Percentiles rank a stretch among this genome's conserved stretches.
phyloP scores from a whole-genome alignment of 331 rosid species.

The Spiraea crenata region DNA sequence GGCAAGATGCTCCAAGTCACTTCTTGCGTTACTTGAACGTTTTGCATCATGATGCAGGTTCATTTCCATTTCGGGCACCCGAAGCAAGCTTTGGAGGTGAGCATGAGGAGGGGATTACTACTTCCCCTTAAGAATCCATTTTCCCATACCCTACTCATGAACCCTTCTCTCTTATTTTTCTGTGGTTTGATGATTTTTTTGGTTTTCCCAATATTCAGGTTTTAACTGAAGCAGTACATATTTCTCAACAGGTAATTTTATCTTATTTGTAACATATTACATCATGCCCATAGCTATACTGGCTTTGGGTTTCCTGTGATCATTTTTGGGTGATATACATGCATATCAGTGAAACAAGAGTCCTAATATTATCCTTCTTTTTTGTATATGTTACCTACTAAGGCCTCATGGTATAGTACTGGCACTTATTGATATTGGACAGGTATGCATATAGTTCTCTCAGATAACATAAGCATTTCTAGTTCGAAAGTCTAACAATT shows the following conservation, averaged over 20 bases:
- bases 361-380: not conserved
- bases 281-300: not conserved
- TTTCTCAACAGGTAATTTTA: conserved; percentile 82
- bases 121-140: conserved; percentile 6
- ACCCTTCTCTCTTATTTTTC: conserved; percentile 9
- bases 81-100: conserved; percentile 88
- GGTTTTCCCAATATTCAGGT: conserved; percentile 53
- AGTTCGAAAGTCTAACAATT: not conserved
- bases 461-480: not conserved
- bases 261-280: not conserved
- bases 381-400: conserved; percentile 13
- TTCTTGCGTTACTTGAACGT: conserved; percentile 80
- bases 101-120: conserved; percentile 19
- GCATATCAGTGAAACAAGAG: not conserved
- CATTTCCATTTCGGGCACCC: conserved; percentile 96
- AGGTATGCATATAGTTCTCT: conserved; percentile 45
- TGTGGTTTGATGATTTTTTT: conserved; percentile 23
- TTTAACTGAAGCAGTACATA: conserved; percentile 90
- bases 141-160: conserved; percentile 16
- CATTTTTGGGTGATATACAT: not conserved
- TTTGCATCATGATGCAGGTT: conserved; percentile 76
- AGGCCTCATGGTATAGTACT: conserved; percentile 38
- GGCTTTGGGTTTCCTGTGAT: not conserved
- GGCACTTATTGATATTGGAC: conserved; percentile 71
- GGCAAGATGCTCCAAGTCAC: conserved; percentile 21